A percentile compares a stretch with the other conserved stretches of the same genome.
Conservation (phyloP, 768 basidiomycete species). For the Coprinellus micaceus region DNA sequence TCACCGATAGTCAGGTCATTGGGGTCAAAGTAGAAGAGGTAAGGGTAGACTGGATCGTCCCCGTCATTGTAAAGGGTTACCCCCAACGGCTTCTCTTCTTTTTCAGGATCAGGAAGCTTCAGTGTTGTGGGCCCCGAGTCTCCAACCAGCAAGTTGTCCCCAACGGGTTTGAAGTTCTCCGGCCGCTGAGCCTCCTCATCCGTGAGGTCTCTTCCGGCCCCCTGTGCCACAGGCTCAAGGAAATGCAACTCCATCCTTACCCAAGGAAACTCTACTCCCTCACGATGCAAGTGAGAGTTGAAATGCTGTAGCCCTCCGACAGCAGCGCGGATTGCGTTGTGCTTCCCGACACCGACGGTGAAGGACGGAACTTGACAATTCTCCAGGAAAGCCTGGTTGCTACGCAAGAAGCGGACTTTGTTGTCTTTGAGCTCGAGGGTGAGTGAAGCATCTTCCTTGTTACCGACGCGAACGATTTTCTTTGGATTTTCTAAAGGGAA, state of each 20-base stretch:
- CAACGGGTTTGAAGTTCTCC: neutral
- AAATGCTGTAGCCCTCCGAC: slow-evolving; percentile 21
- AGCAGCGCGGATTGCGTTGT: slow-evolving; percentile 16
- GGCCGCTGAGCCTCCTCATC: neutral
- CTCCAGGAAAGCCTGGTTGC: slow-evolving; percentile 19
- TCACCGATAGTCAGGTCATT: slow-evolving; percentile 32
- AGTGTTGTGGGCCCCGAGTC: neutral
- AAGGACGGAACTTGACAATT: slow-evolving; percentile 19
- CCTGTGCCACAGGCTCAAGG: slow-evolving; percentile 15
- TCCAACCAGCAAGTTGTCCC: neutral
- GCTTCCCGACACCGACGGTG: slow-evolving; percentile 10
- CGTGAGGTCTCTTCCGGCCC: slow-evolving; percentile 15
- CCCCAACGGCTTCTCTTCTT: slow-evolving; percentile 21
- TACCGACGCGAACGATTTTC: slow-evolving; percentile 14
- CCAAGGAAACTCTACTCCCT: slow-evolving; percentile 16
- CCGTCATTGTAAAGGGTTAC: slow-evolving; percentile 33
- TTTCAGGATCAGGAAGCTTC: slow-evolving; percentile 12
- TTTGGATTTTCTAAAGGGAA: slow-evolving; percentile 14
- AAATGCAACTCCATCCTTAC: slow-evolving; percentile 30
- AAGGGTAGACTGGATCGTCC: slow-evolving; percentile 30
- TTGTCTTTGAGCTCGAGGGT: slow-evolving; percentile 16
- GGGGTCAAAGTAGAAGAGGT: slow-evolving; percentile 41
- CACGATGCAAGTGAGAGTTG: slow-evolving; percentile 25
- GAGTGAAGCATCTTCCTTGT: slow-evolving; percentile 15
- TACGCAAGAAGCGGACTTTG: slow-evolving; percentile 19